phyloP scores from a whole-genome alignment of 177 flowering plant genomes.

The Telopea speciosissima region DNA sequence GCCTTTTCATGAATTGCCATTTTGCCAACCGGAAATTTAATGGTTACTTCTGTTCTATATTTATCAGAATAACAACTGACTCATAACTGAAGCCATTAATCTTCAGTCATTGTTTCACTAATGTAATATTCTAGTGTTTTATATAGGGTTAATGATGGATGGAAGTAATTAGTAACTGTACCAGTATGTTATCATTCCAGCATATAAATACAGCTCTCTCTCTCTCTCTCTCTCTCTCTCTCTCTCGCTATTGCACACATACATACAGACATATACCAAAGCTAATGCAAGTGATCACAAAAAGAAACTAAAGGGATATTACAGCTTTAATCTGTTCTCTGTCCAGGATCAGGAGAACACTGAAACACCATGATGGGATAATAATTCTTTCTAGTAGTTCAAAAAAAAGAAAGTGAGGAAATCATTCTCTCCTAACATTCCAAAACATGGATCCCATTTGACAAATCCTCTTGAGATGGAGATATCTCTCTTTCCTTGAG shows the following conservation, averaged over 20 bases:
- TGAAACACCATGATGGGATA: conserved; percentile 29
- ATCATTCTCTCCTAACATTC: conserved; percentile 12
- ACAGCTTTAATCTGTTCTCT: conserved; percentile 23
- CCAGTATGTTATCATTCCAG: no score
- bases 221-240: neutral
- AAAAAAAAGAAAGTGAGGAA: conserved; percentile 18
- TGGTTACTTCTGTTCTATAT: no score
- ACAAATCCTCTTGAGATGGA: conserved; percentile 27
- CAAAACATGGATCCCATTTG: conserved; percentile 16
- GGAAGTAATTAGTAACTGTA: no score
- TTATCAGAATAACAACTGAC: no score
- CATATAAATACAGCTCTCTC: no score
- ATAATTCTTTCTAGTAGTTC: conserved; percentile 21
- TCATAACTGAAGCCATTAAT: neutral
- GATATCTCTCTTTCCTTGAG: conserved; percentile 45
- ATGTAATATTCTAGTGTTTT: no score
- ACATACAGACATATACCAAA: neutral
- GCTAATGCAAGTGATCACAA: conserved; percentile 24
- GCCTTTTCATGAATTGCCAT: neutral
- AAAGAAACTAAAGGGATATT: conserved; percentile 23
- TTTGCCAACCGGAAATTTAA: neutral
- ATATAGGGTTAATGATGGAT: no score
- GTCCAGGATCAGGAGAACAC: conserved; percentile 22
- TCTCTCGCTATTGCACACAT: no score
- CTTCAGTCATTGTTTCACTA: no score